Conservation (phyloP, 345 rosid genomes). For the Gossypium raimondii region DNA sequence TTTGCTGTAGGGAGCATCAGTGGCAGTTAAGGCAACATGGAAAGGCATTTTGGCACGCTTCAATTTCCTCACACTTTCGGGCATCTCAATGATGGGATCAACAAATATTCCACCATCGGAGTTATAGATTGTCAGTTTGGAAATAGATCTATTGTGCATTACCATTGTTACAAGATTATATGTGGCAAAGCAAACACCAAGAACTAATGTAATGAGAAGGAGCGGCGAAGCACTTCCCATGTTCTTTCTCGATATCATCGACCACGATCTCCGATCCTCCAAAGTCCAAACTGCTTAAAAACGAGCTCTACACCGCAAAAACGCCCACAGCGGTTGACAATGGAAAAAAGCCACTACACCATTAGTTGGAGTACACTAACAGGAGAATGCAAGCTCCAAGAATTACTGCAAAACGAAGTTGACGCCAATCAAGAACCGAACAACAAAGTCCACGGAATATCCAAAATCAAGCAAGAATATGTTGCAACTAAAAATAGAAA, state of each 20-base stretch:
- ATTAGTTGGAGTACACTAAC: background rate
- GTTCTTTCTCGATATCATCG: slow-evolving; percentile 25
- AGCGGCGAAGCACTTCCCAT: slow-evolving; percentile 57
- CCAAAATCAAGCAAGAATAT: no score
- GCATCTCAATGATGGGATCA: slow-evolving; percentile 73
- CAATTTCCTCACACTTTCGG: slow-evolving; percentile 32
- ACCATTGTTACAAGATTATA: slow-evolving; percentile 66
- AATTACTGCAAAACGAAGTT: background rate
- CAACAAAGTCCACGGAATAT: no score
- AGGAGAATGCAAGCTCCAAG: background rate
- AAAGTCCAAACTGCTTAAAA: slow-evolving; percentile 1
- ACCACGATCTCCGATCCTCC: background rate
- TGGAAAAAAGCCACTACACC: background rate
- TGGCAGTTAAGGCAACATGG: slow-evolving; percentile 88
- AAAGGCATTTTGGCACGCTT: slow-evolving; percentile 40
- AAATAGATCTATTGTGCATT: slow-evolving; percentile 40
- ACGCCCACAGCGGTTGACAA: background rate
- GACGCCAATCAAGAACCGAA: background rate
- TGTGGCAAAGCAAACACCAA: slow-evolving; percentile 67
- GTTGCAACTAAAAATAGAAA: no score
- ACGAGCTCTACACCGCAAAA: background rate
- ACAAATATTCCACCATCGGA: slow-evolving; percentile 30
- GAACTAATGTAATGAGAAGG: slow-evolving; percentile 52
- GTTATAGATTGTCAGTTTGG: slow-evolving; percentile 25
- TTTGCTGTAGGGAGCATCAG: slow-evolving; percentile 78